phyloP scores from a whole-genome alignment of 805 yeast genomes.

The Sugiyamaella smithiae region DNA sequence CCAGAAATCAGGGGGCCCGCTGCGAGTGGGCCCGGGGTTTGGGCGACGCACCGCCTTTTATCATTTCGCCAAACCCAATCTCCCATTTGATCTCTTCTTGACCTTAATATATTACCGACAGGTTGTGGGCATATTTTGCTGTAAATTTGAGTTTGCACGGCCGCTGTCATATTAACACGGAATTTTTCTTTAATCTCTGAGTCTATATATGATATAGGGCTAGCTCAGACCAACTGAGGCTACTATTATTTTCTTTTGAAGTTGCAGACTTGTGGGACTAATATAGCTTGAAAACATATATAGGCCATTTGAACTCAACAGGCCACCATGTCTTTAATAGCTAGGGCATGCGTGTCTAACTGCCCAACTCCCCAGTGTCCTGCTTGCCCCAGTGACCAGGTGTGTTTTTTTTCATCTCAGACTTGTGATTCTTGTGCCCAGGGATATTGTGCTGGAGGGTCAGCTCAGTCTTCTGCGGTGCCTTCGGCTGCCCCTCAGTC shows the following conservation, averaged over 20 bases:
- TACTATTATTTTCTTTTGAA: too few relatives aligned
- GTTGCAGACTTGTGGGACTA: too few relatives aligned
- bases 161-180: too few relatives aligned
- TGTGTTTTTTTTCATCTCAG: conserved; percentile 53
- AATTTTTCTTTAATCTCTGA: too few relatives aligned
- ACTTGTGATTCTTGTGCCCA: conserved; percentile 58
- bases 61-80: conserved; percentile 1
- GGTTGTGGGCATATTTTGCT: too few relatives aligned
- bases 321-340: too few relatives aligned
- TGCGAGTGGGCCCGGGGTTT: background rate
- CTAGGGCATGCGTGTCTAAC: conserved; percentile 9
- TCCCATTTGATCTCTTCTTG: background rate
- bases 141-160: too few relatives aligned
- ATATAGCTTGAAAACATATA: too few relatives aligned
- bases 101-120: too few relatives aligned
- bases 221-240: too few relatives aligned
- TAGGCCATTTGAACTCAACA: too few relatives aligned
- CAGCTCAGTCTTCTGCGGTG: conserved; percentile 17
- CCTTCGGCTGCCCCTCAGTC: conserved; percentile 21
- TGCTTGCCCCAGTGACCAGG: conserved; percentile 48
- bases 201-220: too few relatives aligned
- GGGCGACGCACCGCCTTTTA: background rate
- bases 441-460: conserved; percentile 45
- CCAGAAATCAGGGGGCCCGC: background rate
- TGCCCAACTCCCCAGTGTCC: conserved; percentile 43